Evolutionary conservation across 192 early-diverging fungal species (phyloP).

Genomic region (Chytriomyces hyalinus): DNA sequence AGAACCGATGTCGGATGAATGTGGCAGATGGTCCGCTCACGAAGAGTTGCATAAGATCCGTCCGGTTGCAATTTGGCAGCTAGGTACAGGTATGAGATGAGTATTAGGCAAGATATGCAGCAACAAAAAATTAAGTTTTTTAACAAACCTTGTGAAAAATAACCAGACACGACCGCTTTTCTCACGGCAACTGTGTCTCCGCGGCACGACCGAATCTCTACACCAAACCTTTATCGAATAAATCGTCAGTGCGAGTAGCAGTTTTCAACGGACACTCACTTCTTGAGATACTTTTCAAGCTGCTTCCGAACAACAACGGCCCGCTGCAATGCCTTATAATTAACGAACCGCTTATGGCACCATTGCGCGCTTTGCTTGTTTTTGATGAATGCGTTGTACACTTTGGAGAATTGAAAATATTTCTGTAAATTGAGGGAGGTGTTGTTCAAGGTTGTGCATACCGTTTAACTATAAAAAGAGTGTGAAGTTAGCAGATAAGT

Average conservation of each 20-base stretch:
- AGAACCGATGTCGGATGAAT: slow-evolving; percentile 58
- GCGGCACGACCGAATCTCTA: slow-evolving; percentile 38
- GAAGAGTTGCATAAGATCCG: slow-evolving; percentile 71
- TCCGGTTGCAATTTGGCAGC: slow-evolving; percentile 71
- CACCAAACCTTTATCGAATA: slow-evolving; percentile 38
- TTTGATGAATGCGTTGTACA: slow-evolving; percentile 59
- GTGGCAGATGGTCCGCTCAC: slow-evolving; percentile 60
- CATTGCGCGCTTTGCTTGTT: slow-evolving; percentile 46
- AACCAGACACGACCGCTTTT: slow-evolving; percentile 75
- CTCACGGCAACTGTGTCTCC: slow-evolving; percentile 58
- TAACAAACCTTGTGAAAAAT: slow-evolving; percentile 66
- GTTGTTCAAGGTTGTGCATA: not conserved
- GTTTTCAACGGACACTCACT: slow-evolving; percentile 25
- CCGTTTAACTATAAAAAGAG: slow-evolving; percentile 1
- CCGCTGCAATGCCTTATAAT: slow-evolving; percentile 64
- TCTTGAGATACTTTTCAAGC: slow-evolving; percentile 58
- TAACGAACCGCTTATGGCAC: slow-evolving; percentile 61
- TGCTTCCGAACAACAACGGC: slow-evolving; percentile 45
- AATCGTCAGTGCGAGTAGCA: slow-evolving; percentile 32
- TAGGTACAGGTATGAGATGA: not conserved
- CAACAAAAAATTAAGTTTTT: not conserved
- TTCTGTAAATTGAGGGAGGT: not conserved
- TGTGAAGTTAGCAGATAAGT: not conserved
- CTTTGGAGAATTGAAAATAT: slow-evolving; percentile 32
- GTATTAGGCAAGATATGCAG: not conserved